Evolutionary conservation across 768 basidiomycete genomes (phyloP), one percentile per base, ranked within the genome.

Genomic region (Auriscalpium vulgare): DNA sequence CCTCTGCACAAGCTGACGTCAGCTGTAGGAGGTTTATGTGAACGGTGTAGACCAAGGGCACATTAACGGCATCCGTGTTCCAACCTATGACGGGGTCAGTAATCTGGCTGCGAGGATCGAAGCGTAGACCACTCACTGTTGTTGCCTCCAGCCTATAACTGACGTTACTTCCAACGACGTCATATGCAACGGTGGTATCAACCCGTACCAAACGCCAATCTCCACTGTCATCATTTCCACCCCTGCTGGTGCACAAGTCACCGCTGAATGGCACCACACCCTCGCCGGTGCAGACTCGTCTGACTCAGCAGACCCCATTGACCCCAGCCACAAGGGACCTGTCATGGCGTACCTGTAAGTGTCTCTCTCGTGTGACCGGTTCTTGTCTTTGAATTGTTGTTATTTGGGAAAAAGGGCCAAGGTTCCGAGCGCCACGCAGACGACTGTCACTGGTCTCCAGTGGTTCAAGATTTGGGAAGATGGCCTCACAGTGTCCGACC

Each of bases 141-240:
- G 37, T 34, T 21, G 10, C 19, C 23, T 55, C 14, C 52, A 81
- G 80, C 80, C 81, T 14, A 80, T 84, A 56, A 79, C 66, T 16
- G 77, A 82, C 62, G 79, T 83, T 11, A 79, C 74, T 8, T 79
- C 78, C 0, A 79, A 79, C 66, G 76, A 73, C 51, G 19, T 78
- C 47, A 82, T 82, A 56, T 83, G 82, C 73, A 83, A 83, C 51
- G 79, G 81, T 21, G 80, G 79, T 11, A 78, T 79, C 60, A 82
- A 81, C 63, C 79, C 78, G 1, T 80, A 78, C 65, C 73, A 74
- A 50, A 68, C 71, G 55, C 79, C 78, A 9, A 63, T 80, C 13
- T 79, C 77, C 4, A 66, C 65, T 21, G 68, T 68, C 1, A 64
- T 79, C 38, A 78, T 82, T 61, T 67, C 69, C 14, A 78, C 80